These are phyloP conservation scores for Cylindrotheca closterium DNA, from an alignment of 108 stramenopile species.

Conservation along the genomic window DNA sequence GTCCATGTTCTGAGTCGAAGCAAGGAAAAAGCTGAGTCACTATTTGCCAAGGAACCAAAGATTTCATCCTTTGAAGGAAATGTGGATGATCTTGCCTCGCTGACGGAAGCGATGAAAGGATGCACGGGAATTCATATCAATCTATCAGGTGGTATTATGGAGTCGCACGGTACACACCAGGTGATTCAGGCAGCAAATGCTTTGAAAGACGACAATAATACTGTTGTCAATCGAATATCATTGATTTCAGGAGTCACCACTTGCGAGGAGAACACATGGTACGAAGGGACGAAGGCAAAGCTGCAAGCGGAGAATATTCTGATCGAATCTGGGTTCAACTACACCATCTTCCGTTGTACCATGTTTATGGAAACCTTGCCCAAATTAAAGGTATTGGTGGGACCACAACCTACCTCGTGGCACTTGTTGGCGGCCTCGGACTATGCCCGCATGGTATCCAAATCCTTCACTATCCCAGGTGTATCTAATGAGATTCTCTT, in stretches of 20 bases:
- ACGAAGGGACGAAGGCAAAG: slow-evolving; percentile 4
- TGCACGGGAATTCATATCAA: slow-evolving; percentile 5
- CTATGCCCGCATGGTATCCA: background rate
- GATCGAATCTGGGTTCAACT: slow-evolving; percentile 1
- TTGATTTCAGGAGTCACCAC: slow-evolving; percentile 2
- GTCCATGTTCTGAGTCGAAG: slow-evolving; percentile 1
- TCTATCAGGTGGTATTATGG: slow-evolving; percentile 3
- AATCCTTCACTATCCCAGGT: background rate
- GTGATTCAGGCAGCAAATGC: background rate
- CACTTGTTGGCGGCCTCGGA: background rate
- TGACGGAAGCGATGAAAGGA: background rate
- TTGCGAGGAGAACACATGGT: background rate
- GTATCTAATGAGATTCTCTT: background rate
- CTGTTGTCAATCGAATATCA: background rate
- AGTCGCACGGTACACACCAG: background rate
- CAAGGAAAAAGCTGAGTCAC: background rate
- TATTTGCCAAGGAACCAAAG: background rate
- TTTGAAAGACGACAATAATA: background rate
- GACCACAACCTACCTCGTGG: background rate
- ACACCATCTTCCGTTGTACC: slow-evolving; percentile 4
- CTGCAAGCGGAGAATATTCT: background rate
- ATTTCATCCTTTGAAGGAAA: background rate
- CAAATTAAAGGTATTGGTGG: background rate
- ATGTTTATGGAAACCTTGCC: slow-evolving; percentile 6
- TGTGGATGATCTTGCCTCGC: background rate